Conservation (phyloP, 768 basidiomycete species). For the Tylopilus vinaceipallidus region DNA sequence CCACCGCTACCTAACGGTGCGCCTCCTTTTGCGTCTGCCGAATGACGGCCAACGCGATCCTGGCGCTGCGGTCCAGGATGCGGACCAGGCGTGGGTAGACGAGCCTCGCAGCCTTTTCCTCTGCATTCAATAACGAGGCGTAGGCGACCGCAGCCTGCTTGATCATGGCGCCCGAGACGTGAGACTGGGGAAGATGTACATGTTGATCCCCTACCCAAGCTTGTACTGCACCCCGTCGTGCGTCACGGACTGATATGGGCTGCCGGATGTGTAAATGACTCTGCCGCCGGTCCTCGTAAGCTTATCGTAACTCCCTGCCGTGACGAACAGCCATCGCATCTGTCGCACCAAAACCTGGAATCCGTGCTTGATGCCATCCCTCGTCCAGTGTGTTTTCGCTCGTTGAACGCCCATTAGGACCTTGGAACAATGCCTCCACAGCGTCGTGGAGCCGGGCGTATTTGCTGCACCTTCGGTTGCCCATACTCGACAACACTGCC, state of each 20-base stretch:
- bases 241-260: constrained; percentile 58
- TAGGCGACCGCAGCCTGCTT: constrained; percentile 65
- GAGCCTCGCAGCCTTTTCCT: constrained; percentile 52
- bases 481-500: no score
- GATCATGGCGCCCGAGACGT: constrained; percentile 68
- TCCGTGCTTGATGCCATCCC: no score
- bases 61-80: constrained; percentile 65
- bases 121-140: constrained; percentile 50
- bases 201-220: constrained; percentile 80
- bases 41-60: constrained; percentile 61
- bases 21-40: constrained; percentile 64
- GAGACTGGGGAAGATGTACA: constrained; percentile 68
- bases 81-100: constrained; percentile 70
- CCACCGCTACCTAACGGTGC: no score
- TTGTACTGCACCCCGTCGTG: constrained; percentile 49
- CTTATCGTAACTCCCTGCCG: no score
- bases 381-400: no score
- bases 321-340: no score
- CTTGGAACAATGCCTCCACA: no score
- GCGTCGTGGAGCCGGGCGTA: no score
- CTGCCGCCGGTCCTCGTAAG: constrained; percentile 67
- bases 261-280: constrained; percentile 72
- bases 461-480: no score
- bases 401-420: no score
- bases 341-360: no score